phyloP scores from a whole-genome alignment of 2,329 filamentous ascomycete species.

The Aspergillus caelatus region DNA sequence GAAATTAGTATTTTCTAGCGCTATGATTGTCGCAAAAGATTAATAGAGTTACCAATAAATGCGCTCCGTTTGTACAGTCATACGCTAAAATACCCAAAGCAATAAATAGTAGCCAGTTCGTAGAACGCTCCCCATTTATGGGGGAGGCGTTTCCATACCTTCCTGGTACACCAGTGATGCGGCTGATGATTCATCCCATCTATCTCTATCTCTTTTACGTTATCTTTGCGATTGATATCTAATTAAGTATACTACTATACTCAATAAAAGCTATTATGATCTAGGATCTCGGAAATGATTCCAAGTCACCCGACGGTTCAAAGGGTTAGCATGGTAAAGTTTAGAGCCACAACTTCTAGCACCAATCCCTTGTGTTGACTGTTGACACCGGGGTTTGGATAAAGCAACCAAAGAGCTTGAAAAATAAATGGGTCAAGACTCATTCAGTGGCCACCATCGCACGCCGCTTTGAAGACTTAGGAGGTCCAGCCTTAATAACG shows the following conservation, averaged over 20 bases:
- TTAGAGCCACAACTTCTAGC: constrained; percentile 4
- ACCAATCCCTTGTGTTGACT: neutral
- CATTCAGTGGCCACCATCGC: constrained; percentile 14
- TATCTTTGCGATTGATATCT: neutral
- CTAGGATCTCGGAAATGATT: neutral
- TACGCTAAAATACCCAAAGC: constrained; percentile 8
- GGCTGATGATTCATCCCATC: neutral
- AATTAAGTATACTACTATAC: neutral
- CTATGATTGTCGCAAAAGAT: neutral
- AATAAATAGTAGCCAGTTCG: constrained; percentile 1
- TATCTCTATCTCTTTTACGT: neutral
- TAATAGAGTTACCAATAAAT: constrained; percentile 8
- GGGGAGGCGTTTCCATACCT: neutral
- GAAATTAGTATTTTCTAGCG: constrained; percentile 6
- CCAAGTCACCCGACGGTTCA: neutral
- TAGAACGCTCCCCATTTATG: neutral
- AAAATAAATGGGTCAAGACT: constrained; percentile 7
- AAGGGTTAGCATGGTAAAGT: neutral
- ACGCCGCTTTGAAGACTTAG: constrained; percentile 12
- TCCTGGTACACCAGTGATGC: neutral
- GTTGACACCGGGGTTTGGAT: constrained; percentile 8
- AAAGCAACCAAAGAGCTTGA: constrained; percentile 12
- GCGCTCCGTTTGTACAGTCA: constrained; percentile 2
- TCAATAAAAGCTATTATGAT: neutral
- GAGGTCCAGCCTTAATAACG: constrained; percentile 26